Conservation (phyloP, 805 yeast species). For the Kockiozyma suomiensis region DNA sequence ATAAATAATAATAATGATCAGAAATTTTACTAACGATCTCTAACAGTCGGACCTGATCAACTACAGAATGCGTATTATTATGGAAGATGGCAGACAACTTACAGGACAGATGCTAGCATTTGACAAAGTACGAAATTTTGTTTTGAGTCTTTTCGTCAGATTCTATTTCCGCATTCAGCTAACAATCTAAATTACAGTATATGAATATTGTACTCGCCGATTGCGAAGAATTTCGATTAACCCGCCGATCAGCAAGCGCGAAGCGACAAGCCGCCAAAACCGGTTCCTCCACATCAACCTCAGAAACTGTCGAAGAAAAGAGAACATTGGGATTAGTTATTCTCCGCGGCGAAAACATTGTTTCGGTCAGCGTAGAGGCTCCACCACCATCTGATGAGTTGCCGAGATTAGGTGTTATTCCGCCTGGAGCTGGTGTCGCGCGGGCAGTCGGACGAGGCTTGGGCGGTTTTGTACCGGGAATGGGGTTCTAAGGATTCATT, state of each 20-base stretch:
- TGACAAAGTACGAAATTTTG: constrained; percentile 55
- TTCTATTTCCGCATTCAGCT: neutral
- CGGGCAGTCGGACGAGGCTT: constrained; percentile 42
- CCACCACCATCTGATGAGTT: constrained; percentile 52
- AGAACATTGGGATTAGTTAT: constrained; percentile 79
- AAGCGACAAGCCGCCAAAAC: constrained; percentile 35
- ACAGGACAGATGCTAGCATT: constrained; percentile 83
- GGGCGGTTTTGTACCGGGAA: constrained; percentile 38
- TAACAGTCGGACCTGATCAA: constrained; percentile 64
- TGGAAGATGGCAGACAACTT: constrained; percentile 76
- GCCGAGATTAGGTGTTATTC: constrained; percentile 39
- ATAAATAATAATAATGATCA: no score
- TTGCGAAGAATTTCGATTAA: constrained; percentile 77
- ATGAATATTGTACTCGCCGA: constrained; percentile 85
- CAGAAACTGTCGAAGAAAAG: constrained; percentile 61
- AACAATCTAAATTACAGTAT: constrained; percentile 44
- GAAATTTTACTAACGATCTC: neutral
- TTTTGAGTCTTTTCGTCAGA: no score
- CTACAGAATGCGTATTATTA: constrained; percentile 69
- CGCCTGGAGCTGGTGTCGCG: constrained; percentile 44
- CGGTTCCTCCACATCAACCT: constrained; percentile 38
- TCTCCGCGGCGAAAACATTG: constrained; percentile 84
- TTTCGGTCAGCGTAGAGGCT: constrained; percentile 71
- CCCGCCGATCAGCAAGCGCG: constrained; percentile 56
- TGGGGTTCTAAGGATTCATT: constrained; percentile 20